phyloP scores from a whole-genome alignment of 169 alveolate species.

The Plasmodium chabaudi region DNA sequence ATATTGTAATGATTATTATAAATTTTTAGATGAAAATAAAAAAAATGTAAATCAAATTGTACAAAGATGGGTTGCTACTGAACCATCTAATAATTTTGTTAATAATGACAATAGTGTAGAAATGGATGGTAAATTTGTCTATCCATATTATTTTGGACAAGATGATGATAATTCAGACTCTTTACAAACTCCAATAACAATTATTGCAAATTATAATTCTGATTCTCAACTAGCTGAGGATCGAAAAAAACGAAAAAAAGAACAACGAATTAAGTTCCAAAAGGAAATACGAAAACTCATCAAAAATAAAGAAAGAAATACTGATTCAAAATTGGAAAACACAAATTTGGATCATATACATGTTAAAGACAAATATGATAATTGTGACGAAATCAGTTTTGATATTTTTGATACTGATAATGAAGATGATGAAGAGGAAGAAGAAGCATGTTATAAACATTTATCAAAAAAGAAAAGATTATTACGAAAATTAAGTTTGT shows the following conservation, averaged over 20 bases:
- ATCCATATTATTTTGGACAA: neutral
- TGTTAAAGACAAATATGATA: neutral
- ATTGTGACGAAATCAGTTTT: neutral
- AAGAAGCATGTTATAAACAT: neutral
- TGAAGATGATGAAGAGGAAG: neutral
- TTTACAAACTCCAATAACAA: neutral
- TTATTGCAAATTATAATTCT: conserved; percentile 30
- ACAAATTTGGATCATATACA: neutral
- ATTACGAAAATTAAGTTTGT: neutral
- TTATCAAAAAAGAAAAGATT: neutral
- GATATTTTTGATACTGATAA: neutral
- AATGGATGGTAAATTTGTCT: too few species aligned
- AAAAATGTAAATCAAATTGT: conserved; percentile 4
- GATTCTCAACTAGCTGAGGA: conserved; percentile 32
- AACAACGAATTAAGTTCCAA: neutral
- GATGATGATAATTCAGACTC: conserved; percentile 1
- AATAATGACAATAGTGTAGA: neutral
- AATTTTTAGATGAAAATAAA: conserved; percentile 37
- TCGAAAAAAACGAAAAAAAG: conserved; percentile 2
- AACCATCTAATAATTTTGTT: neutral
- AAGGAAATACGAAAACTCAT: neutral
- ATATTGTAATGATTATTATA: conserved; percentile 60
- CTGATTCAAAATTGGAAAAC: neutral
- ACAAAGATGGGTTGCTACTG: conserved; percentile 7
- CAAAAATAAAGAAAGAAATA: neutral